Evolutionary conservation across 1,139 yeast species (phyloP).

Genomic region (Saccharomyces uvarum): DNA sequence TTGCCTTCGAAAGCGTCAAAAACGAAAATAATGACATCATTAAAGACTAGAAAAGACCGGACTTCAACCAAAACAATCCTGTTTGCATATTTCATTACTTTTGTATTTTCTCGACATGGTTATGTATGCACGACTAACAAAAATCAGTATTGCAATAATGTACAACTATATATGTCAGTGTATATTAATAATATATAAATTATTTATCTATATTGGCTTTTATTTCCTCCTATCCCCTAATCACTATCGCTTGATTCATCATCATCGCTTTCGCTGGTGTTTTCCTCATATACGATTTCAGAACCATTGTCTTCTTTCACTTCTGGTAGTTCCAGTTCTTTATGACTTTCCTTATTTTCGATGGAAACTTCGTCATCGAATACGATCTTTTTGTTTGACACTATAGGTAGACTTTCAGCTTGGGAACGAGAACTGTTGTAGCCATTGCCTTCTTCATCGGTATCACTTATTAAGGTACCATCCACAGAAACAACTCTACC

Average conservation of each 20-base stretch:
- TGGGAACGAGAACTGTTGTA: constrained; percentile 20
- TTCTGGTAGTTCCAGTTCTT: constrained; percentile 29
- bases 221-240: constrained; percentile 4
- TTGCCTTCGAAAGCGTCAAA: background rate
- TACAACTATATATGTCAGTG: background rate
- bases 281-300: constrained; percentile 30
- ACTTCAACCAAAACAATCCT: background rate
- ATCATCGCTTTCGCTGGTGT: constrained; percentile 26
- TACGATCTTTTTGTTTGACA: constrained; percentile 36
- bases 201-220: background rate
- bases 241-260: constrained; percentile 27
- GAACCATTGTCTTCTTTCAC: constrained; percentile 31
- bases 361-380: constrained; percentile 35
- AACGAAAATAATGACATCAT: background rate
- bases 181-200: background rate
- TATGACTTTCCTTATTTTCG: constrained; percentile 32
- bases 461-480: constrained; percentile 54
- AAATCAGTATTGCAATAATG: background rate
- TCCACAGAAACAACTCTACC: constrained; percentile 80
- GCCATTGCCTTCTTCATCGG: constrained; percentile 10
- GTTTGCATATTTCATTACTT: background rate
- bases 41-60: background rate
- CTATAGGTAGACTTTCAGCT: constrained; percentile 35
- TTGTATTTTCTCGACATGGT: background rate
- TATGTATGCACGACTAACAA: background rate